Base-by-base conservation (phyloP, 495 filamentous ascomycete species). In the Neurospora cerealis region DNA sequence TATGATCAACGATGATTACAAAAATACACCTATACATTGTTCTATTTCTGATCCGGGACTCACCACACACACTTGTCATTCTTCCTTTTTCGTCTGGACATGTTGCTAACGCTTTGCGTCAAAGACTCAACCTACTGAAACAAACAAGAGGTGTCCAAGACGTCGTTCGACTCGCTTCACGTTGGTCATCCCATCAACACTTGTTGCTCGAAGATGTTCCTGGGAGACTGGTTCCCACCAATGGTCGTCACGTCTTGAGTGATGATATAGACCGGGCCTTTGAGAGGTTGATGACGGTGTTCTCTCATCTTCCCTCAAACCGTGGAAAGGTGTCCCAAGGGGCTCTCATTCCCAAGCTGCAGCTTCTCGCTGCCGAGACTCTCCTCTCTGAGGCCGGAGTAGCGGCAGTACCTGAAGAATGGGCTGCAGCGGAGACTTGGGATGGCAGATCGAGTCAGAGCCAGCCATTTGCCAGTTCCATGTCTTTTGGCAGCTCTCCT, bases 351-450 rank as follows among this genome's bases (percentile, higher is more conserved):
- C 54, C 54, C 3, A 66, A 34, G 28, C 9, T 78, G 5, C 72
- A 74, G 24, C 73, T 38, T 36, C 75, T 80, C 38, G 79, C 78
- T 1, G 74, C 77, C 17, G 75, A 79, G 72, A 72, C 75, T 39
- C 75, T 74, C 28, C 74, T 81, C 28, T 73, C 75, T 36, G 77
- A 73, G 62, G 72, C 78, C 36, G 77, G 75, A 6, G 73, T 81
- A 5, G 72, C 74, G 11, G 70, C 71, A 8, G 40, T 75, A 28
- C 76, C 75, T 13, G 41, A 40, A 32, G 37, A 48, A 28, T 71
- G 37, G 8, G 41, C 48, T 71, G 66, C 32, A 21, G 7, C 24
- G 40, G 37, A 28, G 32, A 38, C 69, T 70, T 19, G 38, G 19
- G 34, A 71, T 70, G 62, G 19, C 62, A 71, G 28, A 5, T 10